A percentile compares a stretch with the other conserved stretches of the same genome.
These are phyloP conservation scores for Lachnellula cervina DNA, from an alignment of 2,329 filamentous ascomycete species.

Conservation along the genomic window DNA sequence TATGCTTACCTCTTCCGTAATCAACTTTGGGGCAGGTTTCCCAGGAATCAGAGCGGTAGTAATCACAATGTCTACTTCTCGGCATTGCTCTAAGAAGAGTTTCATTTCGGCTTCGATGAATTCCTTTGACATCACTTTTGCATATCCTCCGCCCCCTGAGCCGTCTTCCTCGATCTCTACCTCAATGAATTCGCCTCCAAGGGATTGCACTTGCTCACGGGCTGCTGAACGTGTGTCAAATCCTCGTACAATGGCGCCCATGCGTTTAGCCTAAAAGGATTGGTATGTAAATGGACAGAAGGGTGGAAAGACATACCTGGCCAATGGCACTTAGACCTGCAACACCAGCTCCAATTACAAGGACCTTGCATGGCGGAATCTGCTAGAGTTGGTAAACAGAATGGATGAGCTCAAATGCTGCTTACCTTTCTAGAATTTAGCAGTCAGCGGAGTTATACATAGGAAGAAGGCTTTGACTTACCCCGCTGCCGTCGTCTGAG, in stretches of 20 bases:
- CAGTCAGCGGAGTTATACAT: conserved; percentile 24
- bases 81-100: conserved; percentile 80
- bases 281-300: conserved; percentile 5
- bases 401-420: not conserved
- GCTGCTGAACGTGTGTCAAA: conserved; percentile 89
- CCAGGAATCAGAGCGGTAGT: conserved; percentile 90
- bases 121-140: conserved; percentile 90
- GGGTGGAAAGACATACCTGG: conserved; percentile 43
- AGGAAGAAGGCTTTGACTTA: conserved; percentile 28
- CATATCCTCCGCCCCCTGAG: conserved; percentile 78
- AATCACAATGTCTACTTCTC: conserved; percentile 87
- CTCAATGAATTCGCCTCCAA: conserved; percentile 86
- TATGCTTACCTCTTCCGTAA: conserved; percentile 58
- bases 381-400: conserved; percentile 37
- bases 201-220: conserved; percentile 82
- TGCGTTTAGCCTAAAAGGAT: conserved; percentile 56
- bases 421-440: conserved; percentile 26
- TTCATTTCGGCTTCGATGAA: conserved; percentile 94
- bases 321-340: conserved; percentile 85
- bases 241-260: conserved; percentile 84
- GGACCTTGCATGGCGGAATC: conserved; percentile 84
- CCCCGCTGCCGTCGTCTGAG: conserved; percentile 84
- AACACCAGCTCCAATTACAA: conserved; percentile 87
- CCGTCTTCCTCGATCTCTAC: conserved; percentile 82
- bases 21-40: conserved; percentile 74